phyloP scores from a whole-genome alignment of 768 basidiomycete genomes.

The Auriscalpium microsporum region DNA sequence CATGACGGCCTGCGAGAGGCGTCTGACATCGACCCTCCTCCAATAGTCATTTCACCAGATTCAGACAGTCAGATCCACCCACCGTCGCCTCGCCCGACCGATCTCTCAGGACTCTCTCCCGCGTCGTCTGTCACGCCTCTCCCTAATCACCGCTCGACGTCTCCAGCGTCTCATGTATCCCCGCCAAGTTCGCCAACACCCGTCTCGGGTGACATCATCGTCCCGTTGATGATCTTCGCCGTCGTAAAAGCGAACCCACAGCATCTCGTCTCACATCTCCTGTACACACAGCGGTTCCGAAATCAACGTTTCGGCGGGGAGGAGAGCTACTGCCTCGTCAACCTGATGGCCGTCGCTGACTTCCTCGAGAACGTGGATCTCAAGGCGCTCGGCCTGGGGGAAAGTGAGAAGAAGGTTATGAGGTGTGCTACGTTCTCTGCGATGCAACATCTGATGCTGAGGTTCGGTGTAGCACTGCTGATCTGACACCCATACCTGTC shows the following conservation, averaged over 20 bases:
- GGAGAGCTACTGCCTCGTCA: conserved; percentile 88
- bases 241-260: conserved; percentile 90
- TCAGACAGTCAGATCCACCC: conserved; percentile 7
- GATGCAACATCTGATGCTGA: no score
- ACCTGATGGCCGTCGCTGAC: conserved; percentile 90
- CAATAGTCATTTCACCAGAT: conserved; percentile 18
- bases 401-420: conserved; percentile 45
- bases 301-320: conserved; percentile 63
- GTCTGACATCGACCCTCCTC: conserved; percentile 10
- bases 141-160: background rate
- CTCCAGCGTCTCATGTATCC: conserved; percentile 1
- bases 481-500: conserved; percentile 75
- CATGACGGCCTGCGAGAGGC: background rate
- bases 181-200: conserved; percentile 33
- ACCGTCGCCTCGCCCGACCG: conserved; percentile 1
- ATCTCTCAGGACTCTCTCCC: background rate
- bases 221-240: conserved; percentile 89
- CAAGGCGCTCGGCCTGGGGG: conserved; percentile 53
- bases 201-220: conserved; percentile 80
- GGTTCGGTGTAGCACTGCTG: conserved; percentile 47
- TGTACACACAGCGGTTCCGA: conserved; percentile 54
- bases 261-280: conserved; percentile 64
- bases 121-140: background rate
- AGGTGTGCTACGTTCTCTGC: conserved; percentile 35
- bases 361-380: conserved; percentile 94